Evolutionary conservation across 2,329 filamentous ascomycete species (phyloP).

Genomic region (Rutstroemia sp.): DNA sequence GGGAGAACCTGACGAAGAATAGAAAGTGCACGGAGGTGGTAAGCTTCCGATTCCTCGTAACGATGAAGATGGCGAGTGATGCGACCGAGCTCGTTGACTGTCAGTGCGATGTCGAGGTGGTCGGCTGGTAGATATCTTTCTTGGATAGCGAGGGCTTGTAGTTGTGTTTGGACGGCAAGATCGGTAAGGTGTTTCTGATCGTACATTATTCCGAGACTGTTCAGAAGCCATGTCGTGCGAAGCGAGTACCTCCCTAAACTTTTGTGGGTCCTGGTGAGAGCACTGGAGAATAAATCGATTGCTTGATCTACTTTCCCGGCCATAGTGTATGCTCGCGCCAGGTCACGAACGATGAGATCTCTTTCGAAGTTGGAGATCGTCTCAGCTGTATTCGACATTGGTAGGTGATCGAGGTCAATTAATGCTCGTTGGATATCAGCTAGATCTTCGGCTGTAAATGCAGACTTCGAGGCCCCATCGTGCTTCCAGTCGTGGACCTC

Average conservation of each 20-base stretch:
- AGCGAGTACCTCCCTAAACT: background rate
- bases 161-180: background rate
- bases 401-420: background rate
- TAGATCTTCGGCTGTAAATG: slow-evolving; percentile 1
- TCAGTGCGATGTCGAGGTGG: slow-evolving; percentile 3
- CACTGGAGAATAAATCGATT: background rate
- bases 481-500: background rate
- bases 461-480: background rate
- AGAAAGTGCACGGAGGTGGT: slow-evolving; percentile 1
- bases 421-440: slow-evolving; percentile 7
- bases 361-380: slow-evolving; percentile 3
- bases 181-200: background rate
- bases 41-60: slow-evolving; percentile 1
- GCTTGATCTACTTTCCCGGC: background rate
- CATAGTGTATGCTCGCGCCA: slow-evolving; percentile 7
- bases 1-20: slow-evolving; percentile 1
- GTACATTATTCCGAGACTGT: slow-evolving; percentile 8
- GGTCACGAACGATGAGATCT: background rate
- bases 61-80: background rate
- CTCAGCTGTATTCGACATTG: background rate
- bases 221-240: slow-evolving; percentile 2
- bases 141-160: background rate
- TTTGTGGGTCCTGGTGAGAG: background rate
- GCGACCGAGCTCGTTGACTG: slow-evolving; percentile 5
- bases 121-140: background rate